A percentile compares a stretch with the other conserved stretches of the same genome.
Evolutionary conservation across 1,284 basidiomycete species (phyloP).

Genomic region (Ceratobasidium papillatum): DNA sequence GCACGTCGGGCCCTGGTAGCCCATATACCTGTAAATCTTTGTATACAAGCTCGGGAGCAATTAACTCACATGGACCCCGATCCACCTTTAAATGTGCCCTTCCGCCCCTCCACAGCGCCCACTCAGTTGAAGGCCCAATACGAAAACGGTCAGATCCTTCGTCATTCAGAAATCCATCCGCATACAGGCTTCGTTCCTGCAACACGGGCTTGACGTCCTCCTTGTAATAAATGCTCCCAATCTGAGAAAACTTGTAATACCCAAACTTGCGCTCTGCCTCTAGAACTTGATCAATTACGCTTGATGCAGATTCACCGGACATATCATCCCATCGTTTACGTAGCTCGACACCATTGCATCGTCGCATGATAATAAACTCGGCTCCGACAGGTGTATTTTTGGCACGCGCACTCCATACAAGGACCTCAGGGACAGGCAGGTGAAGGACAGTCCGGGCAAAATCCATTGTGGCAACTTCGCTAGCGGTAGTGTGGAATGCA

Average conservation of each 20-base stretch:
- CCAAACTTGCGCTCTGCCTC: conserved; percentile 47
- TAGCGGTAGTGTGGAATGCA: conserved; percentile 52
- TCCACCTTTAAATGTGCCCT: conserved; percentile 46
- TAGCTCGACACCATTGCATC: conserved; percentile 50
- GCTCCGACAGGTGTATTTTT: conserved; percentile 50
- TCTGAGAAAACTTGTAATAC: conserved; percentile 49
- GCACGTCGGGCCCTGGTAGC: conserved; percentile 3
- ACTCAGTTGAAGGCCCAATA: conserved; percentile 48
- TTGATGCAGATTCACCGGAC: not conserved
- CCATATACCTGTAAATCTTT: not conserved
- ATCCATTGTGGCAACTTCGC: conserved; percentile 56
- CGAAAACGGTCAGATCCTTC: conserved; percentile 46
- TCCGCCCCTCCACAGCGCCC: conserved; percentile 49
- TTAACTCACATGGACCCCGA: conserved; percentile 50
- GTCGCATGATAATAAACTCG: conserved; percentile 56
- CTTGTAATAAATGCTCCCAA: conserved; percentile 54
- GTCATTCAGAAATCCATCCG: conserved; percentile 23
- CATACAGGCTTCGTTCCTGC: conserved; percentile 46
- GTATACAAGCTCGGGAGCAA: not conserved
- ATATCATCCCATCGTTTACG: conserved; percentile 45
- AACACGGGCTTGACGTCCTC: conserved; percentile 50
- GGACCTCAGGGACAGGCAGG: conserved; percentile 52
- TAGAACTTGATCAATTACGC: conserved; percentile 45
- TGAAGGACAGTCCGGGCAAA: conserved; percentile 50
- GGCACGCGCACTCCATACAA: conserved; percentile 50